Evolutionary conservation across 2,329 filamentous ascomycete species (phyloP).

Genomic region (Hypoxylon rubiginosum): DNA sequence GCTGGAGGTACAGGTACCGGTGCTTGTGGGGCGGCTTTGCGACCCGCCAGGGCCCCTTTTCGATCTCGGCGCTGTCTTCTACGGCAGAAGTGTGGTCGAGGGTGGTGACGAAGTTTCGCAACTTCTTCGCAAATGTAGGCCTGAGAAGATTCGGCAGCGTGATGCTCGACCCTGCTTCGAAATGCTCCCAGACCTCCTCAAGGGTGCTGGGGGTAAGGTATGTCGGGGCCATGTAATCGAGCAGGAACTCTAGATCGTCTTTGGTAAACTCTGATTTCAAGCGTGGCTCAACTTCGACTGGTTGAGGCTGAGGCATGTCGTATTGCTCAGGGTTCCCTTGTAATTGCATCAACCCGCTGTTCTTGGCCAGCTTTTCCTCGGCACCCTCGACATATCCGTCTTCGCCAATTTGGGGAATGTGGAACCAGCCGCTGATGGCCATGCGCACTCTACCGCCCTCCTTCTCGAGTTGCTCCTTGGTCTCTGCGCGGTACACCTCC

Average conservation of each 20-base stretch:
- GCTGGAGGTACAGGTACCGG: slow-evolving; percentile 85
- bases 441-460: slow-evolving; percentile 87
- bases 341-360: slow-evolving; percentile 91
- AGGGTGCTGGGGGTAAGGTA: slow-evolving; percentile 94
- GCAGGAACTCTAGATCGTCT: slow-evolving; percentile 86
- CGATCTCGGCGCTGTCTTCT: slow-evolving; percentile 66
- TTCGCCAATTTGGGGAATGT: slow-evolving; percentile 95
- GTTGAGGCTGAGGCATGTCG: slow-evolving; percentile 79
- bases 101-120: slow-evolving; percentile 78
- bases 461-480: slow-evolving; percentile 70
- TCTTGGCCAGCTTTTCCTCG: slow-evolving; percentile 88
- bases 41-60: slow-evolving; percentile 76
- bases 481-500: slow-evolving; percentile 86
- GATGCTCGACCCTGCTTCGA: slow-evolving; percentile 86
- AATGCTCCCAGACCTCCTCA: slow-evolving; percentile 83
- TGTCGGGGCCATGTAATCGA: slow-evolving; percentile 89
- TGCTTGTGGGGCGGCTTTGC: slow-evolving; percentile 95
- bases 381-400: slow-evolving; percentile 90
- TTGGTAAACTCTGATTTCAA: slow-evolving; percentile 72
- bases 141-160: slow-evolving; percentile 84
- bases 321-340: slow-evolving; percentile 93
- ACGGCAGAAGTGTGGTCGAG: slow-evolving; percentile 68
- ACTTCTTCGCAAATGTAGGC: slow-evolving; percentile 78
- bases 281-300: slow-evolving; percentile 61
- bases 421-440: slow-evolving; percentile 99